These are phyloP conservation scores for Yarrowia sp. DNA, from an alignment of 805 yeast species.

Conservation along the genomic window DNA sequence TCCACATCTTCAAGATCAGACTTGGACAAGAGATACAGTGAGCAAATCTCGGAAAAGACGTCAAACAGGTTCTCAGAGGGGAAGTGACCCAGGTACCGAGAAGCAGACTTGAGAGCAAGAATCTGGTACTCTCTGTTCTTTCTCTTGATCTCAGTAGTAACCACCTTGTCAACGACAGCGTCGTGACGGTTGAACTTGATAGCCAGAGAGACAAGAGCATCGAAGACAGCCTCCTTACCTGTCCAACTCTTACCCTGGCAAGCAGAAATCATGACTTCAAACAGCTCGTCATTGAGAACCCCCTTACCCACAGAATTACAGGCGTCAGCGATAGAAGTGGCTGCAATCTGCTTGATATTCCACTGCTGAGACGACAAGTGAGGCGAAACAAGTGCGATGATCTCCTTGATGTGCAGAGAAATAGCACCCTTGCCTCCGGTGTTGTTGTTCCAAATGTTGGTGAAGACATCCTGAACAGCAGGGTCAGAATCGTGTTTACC, in stretches of 20 bases:
- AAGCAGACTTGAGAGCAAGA: constrained; percentile 60
- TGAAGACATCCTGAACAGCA: constrained; percentile 58
- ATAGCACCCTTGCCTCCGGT: constrained; percentile 76
- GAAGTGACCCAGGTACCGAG: constrained; percentile 57
- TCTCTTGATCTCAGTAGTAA: constrained; percentile 68
- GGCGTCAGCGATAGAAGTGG: constrained; percentile 67
- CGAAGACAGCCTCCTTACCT: constrained; percentile 81
- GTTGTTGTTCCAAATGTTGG: constrained; percentile 78
- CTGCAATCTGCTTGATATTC: constrained; percentile 71
- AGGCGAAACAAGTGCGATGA: constrained; percentile 58
- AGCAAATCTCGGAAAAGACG: constrained; percentile 42
- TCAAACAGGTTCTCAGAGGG: constrained; percentile 49
- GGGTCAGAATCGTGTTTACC: constrained; percentile 71
- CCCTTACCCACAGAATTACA: constrained; percentile 55
- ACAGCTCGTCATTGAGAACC: constrained; percentile 50
- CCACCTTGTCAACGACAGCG: constrained; percentile 54
- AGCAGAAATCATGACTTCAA: constrained; percentile 63
- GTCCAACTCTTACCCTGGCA: constrained; percentile 82
- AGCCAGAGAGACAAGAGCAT: constrained; percentile 68
- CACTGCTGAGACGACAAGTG: constrained; percentile 66
- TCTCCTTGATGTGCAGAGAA: constrained; percentile 72
- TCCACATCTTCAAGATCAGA: constrained; percentile 23
- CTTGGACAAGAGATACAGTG: constrained; percentile 16
- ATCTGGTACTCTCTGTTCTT: constrained; percentile 69
- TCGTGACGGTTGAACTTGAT: constrained; percentile 54